A percentile compares a stretch with the other conserved stretches of the same genome.
phyloP scores from a whole-genome alignment of 768 basidiomycete species.

The Boletus insuetus region DNA sequence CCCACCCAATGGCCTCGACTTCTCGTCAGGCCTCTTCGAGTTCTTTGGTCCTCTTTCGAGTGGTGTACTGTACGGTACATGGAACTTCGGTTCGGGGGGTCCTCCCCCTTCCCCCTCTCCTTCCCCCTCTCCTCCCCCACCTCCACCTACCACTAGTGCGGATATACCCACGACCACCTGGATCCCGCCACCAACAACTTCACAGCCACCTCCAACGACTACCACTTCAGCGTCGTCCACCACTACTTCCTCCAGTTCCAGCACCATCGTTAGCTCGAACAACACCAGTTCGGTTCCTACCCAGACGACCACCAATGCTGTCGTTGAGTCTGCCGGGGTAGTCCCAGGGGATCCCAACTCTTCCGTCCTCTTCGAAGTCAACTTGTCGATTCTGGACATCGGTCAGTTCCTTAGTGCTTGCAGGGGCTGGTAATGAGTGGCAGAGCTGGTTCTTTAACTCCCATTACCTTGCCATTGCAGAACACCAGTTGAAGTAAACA shows the following conservation, averaged over 20 bases:
- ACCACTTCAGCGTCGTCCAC: slow-evolving; percentile 10
- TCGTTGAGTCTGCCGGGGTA: slow-evolving; percentile 11
- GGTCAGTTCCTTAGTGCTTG: slow-evolving; percentile 20
- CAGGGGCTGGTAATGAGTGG: slow-evolving; percentile 1
- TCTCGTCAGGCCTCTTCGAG: slow-evolving; percentile 63
- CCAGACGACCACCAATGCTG: slow-evolving; percentile 16
- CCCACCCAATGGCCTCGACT: slow-evolving; percentile 62
- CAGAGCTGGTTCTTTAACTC: slow-evolving; percentile 9
- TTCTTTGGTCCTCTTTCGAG: slow-evolving; percentile 46
- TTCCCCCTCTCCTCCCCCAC: slow-evolving; percentile 10
- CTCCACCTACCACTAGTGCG: slow-evolving; percentile 15
- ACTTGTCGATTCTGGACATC: slow-evolving; percentile 16
- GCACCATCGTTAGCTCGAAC: slow-evolving; percentile 4
- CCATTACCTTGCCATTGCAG: neutral
- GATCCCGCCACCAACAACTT: slow-evolving; percentile 18
- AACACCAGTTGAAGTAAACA: slow-evolving; percentile 7
- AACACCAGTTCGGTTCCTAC: slow-evolving; percentile 24
- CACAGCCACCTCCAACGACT: slow-evolving; percentile 25
- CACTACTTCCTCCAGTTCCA: slow-evolving; percentile 15
- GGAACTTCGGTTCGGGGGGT: slow-evolving; percentile 42
- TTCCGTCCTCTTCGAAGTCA: slow-evolving; percentile 15
- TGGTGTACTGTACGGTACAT: slow-evolving; percentile 60
- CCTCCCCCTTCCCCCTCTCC: slow-evolving; percentile 26
- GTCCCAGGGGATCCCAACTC: neutral
- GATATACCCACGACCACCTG: slow-evolving; percentile 20